Evolutionary conservation across 148 eudicot genomes (phyloP), one percentile per base, ranked within the genome.

Genomic region (Vaccinium vitisidaea): DNA sequence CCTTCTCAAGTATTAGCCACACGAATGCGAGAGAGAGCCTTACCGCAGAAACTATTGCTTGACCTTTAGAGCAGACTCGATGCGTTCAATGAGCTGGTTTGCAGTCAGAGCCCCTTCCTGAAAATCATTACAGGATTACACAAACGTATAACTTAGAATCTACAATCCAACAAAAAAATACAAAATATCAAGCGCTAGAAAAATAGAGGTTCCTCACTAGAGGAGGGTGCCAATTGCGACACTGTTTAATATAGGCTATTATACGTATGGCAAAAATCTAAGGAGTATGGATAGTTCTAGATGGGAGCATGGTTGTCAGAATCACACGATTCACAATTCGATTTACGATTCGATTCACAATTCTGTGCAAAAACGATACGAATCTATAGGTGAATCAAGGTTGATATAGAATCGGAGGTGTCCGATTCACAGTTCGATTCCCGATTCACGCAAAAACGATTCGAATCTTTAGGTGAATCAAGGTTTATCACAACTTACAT

Each of bases 21-120:
- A 76, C 65, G 14, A 73, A 80, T 71, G 83, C 56, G 16, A 69
- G 81, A 12, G 21, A 32, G 30, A 15, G 27, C 48, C 61, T 79
- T 65, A 82, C 83, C 69, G n/a, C 1, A 83, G 54, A 65, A 21
- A 39, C 36, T 80, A 80, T 52, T 80, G 83, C 73, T 88, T 90
- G 81, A 91, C 92, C 79, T 88, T 76, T 83, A 91, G 86, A 25
- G 92, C 85, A 14, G 87, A 53, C 85, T 93, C 95, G 10, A 93
- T 87, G 61, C 95, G 91, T 81, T 89, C 88, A 77, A 89, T 82
- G 80, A 93, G 90, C 88, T 93, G 91, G 27, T 89, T 91, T 30
- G 88, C 90, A 75, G 88, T 63, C 90, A 93, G 36, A 73, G 95
- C 94, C 59, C 95, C 93, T 83, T 93, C 95, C 95, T 93, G 92